Conservation (phyloP, 139 green algal genomes). For the Chlorella sp. region DNA sequence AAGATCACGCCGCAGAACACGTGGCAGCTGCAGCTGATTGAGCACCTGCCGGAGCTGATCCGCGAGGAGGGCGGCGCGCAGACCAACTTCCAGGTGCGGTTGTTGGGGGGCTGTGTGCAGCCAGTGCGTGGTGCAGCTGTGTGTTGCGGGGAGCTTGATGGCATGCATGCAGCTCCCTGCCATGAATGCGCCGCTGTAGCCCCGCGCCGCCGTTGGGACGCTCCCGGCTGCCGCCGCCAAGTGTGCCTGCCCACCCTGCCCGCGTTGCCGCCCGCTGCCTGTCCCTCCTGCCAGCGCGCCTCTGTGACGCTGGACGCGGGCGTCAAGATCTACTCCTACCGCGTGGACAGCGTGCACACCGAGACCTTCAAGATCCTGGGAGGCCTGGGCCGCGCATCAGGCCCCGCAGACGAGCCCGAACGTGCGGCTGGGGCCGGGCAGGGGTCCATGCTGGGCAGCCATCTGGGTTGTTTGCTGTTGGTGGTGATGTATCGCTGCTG, state of each 20-base stretch:
- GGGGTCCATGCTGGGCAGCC: no score
- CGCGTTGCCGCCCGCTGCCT: no score
- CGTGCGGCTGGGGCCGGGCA: not conserved
- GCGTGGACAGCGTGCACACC: conserved; percentile 87
- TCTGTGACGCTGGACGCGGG: conserved; percentile 87
- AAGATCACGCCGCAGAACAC: conserved; percentile 85
- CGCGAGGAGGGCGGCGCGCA: conserved; percentile 50
- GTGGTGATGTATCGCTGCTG: no score
- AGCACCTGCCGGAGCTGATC: conserved; percentile 85
- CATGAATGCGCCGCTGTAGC: no score
- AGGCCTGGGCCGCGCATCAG: conserved; percentile 58
- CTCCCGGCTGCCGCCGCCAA: no score
- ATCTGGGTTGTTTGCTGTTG: no score
- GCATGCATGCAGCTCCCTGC: no score
- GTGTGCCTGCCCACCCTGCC: no score
- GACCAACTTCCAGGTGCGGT: conserved; percentile 80
- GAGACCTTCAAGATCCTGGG: conserved; percentile 80
- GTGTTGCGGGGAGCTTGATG: no score
- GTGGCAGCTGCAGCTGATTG: conserved; percentile 85
- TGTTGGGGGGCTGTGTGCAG: no score
- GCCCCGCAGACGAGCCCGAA: conserved; percentile 22
- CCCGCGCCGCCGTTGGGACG: no score
- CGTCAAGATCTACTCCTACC: conserved; percentile 91
- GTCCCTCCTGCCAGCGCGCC: conserved; percentile 59
- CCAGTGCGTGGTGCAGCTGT: no score